Base-by-base conservation (phyloP, 495 filamentous ascomycete genomes). In the Halenospora varia region DNA sequence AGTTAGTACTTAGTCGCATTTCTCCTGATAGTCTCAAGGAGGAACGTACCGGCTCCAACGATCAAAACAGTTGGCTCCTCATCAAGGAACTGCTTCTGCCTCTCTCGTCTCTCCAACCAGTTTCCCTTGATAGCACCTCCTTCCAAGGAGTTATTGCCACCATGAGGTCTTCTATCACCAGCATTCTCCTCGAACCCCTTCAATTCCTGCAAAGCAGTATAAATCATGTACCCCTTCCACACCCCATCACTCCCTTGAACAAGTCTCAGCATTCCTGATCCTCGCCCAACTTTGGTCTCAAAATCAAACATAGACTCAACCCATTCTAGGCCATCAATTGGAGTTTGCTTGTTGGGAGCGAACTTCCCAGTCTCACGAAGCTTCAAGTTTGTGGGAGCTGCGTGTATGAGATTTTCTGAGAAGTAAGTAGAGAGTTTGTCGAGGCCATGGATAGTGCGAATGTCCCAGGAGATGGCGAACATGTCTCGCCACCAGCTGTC, bases 11-110 rank as follows among this genome's bases (percentile, higher is more conserved):
- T 19, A 24, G 41, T 24, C 17, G 11, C 18, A 25, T 17, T 22
- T 57, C 19, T 53, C 41, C 23, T 22, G 10, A 10, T 40, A 2
- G 18, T 11, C 10, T 17, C 45, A 48, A 19, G 2, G 45, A 41
- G 25, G 6, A 15, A 39, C 35, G 39, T 50, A 57, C 44, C 47
- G 6, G 48, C 74, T 61, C 83, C 82, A 52, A 87, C 68, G 23
- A 87, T 72, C 10, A 88, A 59, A 1, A 83, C 81, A 0, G 71
- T 73, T 0, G 85, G 83, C 50, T 85, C 81, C 41, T 75, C 72
- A 35, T 66, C 62, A 41, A 74, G 39, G 48, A 82, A 83, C 45
- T 84, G 77, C 42, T 71, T 65, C 52, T 80, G 73, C 19, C 68
- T 64, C 23, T 77, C 63, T 20, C 81, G 67, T 35, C 72, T 69